Base-by-base conservation (phyloP, 2,329 filamentous ascomycete species). In the Fusarium domesticum region DNA sequence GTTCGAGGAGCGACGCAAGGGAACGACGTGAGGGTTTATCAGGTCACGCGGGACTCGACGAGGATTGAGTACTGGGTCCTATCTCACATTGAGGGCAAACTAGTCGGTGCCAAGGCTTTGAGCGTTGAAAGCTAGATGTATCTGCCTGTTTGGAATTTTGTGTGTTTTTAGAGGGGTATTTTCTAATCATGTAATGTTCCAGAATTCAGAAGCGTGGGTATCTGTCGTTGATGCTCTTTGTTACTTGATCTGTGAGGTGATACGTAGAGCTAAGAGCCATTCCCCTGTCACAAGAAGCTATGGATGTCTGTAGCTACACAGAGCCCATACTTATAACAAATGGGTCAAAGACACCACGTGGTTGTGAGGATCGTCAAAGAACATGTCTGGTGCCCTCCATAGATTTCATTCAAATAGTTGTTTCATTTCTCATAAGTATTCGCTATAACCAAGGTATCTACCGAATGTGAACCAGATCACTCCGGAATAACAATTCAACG, bases 51-150 rank as follows among this genome's bases (percentile, higher is more conserved):
- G 57, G 81, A 78, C 35, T 71, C 72, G 11, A 80, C 83, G 18
- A 77, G 85, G 62, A 75, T 76, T 12, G 87, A 95, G 69, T 95
- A 95, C 67, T 96, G 84, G 77, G 71, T 96, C 46, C 71, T 96
- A 64, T 85, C 55, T 76, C 84, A 59, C 69, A 69, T 77, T 39
- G 77, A 75, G 11, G 77, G 74, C 15, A 78, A 75, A 68, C 60
- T 96, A 47, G 81, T 96, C 6, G 91, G 91, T 12, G 75, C 85
- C 43, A 92, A 89, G 75, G 87, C 85, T 10, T 70, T 89, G 68
- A 81, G 85, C 18, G 75, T 95, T 51, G 90, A 96, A 75, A 68
- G 61, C 40, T 64, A 42, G 51, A 34, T 11, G 12, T 15, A 12
- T 12, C 14, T 18, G n/a, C n/a, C n/a, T n/a, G n/a, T n/a, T n/a